These are phyloP conservation scores for Posidonia oceanica DNA, from an alignment of 116 monocot genomes.

Conservation along the genomic window DNA sequence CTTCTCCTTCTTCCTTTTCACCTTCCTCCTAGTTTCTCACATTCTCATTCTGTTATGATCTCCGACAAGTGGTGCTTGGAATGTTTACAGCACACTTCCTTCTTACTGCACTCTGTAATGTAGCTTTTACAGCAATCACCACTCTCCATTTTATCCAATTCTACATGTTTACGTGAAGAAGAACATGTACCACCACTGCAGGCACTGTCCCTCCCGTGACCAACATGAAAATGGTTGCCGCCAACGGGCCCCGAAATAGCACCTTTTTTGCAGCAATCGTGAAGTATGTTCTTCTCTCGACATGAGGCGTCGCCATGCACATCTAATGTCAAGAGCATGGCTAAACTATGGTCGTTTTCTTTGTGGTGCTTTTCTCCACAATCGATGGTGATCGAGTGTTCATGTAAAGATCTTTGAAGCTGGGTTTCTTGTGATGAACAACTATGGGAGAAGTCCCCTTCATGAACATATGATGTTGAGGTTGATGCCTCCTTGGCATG, in stretches of 20 bases:
- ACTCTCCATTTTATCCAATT: slow-evolving; percentile 9
- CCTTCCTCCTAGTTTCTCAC: too few species aligned
- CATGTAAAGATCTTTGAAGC: neutral
- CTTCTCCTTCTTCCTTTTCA: too few species aligned
- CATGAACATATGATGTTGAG: neutral
- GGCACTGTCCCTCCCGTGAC: neutral
- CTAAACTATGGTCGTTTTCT: neutral
- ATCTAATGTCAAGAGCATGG: neutral
- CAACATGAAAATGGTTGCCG: neutral
- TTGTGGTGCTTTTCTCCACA: neutral
- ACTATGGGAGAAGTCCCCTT: neutral
- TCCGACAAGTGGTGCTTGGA: too few species aligned
- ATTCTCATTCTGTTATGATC: too few species aligned
- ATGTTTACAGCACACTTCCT: slow-evolving; percentile 25
- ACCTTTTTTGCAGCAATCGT: neutral
- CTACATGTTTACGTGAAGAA: slow-evolving; percentile 2
- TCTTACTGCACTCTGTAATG: slow-evolving; percentile 18
- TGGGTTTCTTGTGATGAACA: neutral
- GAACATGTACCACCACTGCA: neutral
- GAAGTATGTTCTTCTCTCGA: neutral
- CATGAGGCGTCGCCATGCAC: neutral
- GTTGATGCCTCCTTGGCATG: neutral
- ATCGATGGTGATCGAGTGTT: neutral
- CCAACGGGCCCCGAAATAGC: too few species aligned
- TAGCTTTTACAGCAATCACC: slow-evolving; percentile 44